Base-by-base conservation (phyloP, 495 filamentous ascomycete species). In the Extremus antarcticus region DNA sequence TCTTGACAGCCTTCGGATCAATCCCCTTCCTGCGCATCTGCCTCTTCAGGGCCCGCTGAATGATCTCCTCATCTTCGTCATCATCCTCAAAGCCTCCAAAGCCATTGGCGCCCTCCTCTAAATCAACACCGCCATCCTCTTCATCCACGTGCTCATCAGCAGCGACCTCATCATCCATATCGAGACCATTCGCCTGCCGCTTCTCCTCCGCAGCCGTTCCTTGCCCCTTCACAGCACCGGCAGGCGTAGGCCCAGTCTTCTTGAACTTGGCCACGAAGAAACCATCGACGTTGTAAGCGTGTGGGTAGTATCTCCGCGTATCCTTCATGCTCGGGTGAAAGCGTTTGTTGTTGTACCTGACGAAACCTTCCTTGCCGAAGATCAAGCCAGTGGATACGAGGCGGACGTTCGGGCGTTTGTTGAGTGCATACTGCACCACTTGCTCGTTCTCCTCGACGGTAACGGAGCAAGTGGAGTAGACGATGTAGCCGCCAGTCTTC, bases 241-340 rank as follows among this genome's bases (percentile, higher is more conserved):
- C 70, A 0, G 85, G 81, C 13, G 83, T 86, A 0, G 85, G 86
- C 13, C 80, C 92, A 25, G 78, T 79, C 79, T 98, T 98, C 73
- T 94, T 91, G 66, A 98, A 83, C 71, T 97, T 98, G 64, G 87
- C 85, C 2, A 97, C 92, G 67, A 94, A 98, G 82, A 98, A 98
- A 51, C 92, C 92, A 61, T 98, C 92, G 23, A 98, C 87, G 73
- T 98, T 98, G 74, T 91, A 90, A 43, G 87, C 77, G 62, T 97
- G 91, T 0, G 91, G 91, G 70, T 96, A 97, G 71, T 87, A 98
- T 50, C 94, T 77, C 50, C 88, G 78, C 16, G 91, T 91, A 62
- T 89, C 72, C 61, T 86, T 87, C 78, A 98, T 83, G 67, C 80
- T 85, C 4, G 82, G 76, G 63, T 88, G 83, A 71, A 98, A 98